A percentile compares a stretch with the other conserved stretches of the same genome.
Conservation (phyloP, 441 rosid species). For the Breynia disticha region DNA sequence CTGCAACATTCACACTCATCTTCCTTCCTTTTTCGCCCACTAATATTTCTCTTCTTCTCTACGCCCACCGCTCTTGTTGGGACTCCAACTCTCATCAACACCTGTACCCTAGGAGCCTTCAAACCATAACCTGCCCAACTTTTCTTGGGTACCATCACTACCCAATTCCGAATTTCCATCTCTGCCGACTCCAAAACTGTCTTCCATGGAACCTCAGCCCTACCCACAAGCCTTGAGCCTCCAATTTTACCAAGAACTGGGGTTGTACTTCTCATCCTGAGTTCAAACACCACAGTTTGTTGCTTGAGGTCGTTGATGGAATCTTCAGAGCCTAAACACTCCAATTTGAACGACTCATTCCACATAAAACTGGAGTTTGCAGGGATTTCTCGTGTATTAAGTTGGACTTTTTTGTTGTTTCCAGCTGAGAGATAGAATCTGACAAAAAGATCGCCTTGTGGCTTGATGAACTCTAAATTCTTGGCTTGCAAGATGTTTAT, state of each 20-base stretch:
- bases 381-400: constrained; percentile 43
- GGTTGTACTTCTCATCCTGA: constrained; percentile 33
- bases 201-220: constrained; percentile 58
- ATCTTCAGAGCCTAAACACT: constrained; percentile 42
- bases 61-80: constrained; percentile 9
- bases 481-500: constrained; percentile 53
- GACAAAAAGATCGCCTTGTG: constrained; percentile 38
- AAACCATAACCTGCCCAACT: constrained; percentile 12
- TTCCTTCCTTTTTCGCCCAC: constrained; percentile 18
- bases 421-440: constrained; percentile 57
- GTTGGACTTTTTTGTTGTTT: constrained; percentile 38
- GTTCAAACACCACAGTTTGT: constrained; percentile 48
- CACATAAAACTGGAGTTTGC: constrained; percentile 34
- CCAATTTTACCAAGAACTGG: constrained; percentile 28
- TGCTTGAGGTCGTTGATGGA: constrained; percentile 34
- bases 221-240: constrained; percentile 49
- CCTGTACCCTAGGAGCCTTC: constrained; percentile 39
- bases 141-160: constrained; percentile 26
- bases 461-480: constrained; percentile 36
- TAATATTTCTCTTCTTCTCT: constrained; percentile 16
- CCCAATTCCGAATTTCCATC: constrained; percentile 58
- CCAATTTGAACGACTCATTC: constrained; percentile 58
- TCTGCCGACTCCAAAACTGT: constrained; percentile 40
- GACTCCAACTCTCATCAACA: constrained; percentile 36
- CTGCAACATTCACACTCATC: constrained; percentile 31